Evolutionary conservation across 805 yeast species (phyloP).

Genomic region (Torulaspora maleeae): DNA sequence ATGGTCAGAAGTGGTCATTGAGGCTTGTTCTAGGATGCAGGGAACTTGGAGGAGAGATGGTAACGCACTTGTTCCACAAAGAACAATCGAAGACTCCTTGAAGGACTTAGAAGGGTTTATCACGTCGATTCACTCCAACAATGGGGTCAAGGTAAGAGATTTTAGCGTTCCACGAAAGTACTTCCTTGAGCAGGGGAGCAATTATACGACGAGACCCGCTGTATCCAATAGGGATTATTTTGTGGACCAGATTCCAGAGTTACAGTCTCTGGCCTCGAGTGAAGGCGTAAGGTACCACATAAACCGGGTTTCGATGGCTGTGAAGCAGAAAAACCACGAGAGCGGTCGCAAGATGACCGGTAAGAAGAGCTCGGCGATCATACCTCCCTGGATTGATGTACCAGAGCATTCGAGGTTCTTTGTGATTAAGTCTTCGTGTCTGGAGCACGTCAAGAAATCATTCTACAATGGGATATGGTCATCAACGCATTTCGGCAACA

Average conservation of each 20-base stretch:
- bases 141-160: background rate
- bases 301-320: constrained; percentile 1
- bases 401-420: constrained; percentile 40
- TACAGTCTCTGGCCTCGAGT: background rate
- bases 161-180: background rate
- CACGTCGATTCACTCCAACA: constrained; percentile 1
- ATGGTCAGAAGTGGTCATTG: background rate
- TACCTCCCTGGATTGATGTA: constrained; percentile 28
- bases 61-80: background rate
- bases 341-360: background rate
- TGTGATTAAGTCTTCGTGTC: constrained; percentile 51
- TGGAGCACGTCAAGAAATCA: constrained; percentile 47
- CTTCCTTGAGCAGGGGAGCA: background rate
- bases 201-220: background rate
- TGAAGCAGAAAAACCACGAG: background rate
- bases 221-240: background rate
- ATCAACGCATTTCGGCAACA: constrained; percentile 54
- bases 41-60: background rate
- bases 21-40: background rate
- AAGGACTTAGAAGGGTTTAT: constrained; percentile 17
- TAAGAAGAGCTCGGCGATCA: constrained; percentile 14
- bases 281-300: background rate
- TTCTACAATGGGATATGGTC: constrained; percentile 52
- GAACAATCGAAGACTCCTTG: constrained; percentile 22
- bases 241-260: background rate